These are phyloP conservation scores for Russula dissimulans DNA, from an alignment of 768 basidiomycete genomes.

Conservation along the genomic window DNA sequence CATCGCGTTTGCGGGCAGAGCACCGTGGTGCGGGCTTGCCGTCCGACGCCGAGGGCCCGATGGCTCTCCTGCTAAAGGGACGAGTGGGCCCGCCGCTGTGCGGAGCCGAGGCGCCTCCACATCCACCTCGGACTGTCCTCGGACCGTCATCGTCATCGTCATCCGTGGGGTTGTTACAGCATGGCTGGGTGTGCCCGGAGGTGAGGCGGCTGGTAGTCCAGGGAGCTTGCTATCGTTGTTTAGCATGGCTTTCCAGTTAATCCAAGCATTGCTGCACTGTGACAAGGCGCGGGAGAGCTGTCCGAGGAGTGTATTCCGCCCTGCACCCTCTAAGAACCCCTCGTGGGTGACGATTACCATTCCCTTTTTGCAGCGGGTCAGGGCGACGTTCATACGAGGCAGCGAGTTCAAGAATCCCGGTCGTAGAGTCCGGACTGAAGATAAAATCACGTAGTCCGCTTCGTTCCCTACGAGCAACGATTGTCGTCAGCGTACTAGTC, in stretches of 20 bases:
- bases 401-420: constrained; percentile 39
- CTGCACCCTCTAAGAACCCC: constrained; percentile 30
- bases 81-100: too few species aligned
- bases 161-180: too few species aligned
- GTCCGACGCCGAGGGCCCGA: too few species aligned
- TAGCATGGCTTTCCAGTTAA: constrained; percentile 17
- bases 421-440: constrained; percentile 36
- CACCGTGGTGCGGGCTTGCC: too few species aligned
- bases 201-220: background rate
- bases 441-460: constrained; percentile 40
- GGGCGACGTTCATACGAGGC: constrained; percentile 38
- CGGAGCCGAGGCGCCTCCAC: too few species aligned
- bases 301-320: constrained; percentile 36
- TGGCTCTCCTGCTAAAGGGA: too few species aligned
- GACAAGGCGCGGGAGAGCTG: constrained; percentile 26
- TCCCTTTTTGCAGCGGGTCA: constrained; percentile 36
- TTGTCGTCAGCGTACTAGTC: background rate
- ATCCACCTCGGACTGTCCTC: too few species aligned
- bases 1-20: too few species aligned
- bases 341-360: constrained; percentile 42
- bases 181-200: too few species aligned
- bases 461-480: constrained; percentile 36
- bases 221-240: background rate
- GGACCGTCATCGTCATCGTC: too few species aligned
- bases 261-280: constrained; percentile 24